phyloP scores from a whole-genome alignment of 805 yeast species.

The Starmerella powellii region DNA sequence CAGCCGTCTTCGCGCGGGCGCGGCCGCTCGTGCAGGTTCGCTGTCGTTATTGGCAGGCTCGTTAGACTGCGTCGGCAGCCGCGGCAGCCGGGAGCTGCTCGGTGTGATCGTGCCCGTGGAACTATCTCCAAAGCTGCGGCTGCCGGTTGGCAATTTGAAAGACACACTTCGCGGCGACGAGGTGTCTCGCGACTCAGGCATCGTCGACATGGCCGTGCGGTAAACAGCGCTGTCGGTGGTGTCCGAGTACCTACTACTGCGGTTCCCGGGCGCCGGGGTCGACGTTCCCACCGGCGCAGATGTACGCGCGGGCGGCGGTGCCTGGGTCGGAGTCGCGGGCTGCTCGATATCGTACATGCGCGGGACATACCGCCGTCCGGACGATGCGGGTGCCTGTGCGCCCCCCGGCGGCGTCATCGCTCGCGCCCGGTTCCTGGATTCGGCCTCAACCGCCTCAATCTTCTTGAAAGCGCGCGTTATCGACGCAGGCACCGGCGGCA shows the following conservation, averaged over 20 bases:
- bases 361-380: background rate
- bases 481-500: background rate
- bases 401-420: too few species aligned
- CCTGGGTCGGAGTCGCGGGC: too few species aligned
- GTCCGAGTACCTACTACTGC: background rate
- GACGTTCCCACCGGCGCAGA: slow-evolving; percentile 2
- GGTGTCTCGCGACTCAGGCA: background rate
- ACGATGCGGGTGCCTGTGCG: too few species aligned
- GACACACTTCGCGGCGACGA: background rate
- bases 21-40: background rate
- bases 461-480: background rate
- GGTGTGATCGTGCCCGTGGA: background rate
- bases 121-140: background rate
- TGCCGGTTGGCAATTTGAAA: background rate
- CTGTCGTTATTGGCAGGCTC: background rate
- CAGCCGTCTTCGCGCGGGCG: slow-evolving; percentile 1
- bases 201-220: background rate
- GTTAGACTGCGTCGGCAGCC: background rate
- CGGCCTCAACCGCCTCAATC: background rate
- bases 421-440: too few species aligned
- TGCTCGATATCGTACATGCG: background rate
- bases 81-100: background rate
- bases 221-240: background rate
- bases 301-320: too few species aligned
- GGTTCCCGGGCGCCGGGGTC: slow-evolving; percentile 1